Evolutionary conservation across 2,329 filamentous ascomycete genomes (phyloP), one percentile per base, ranked within the genome.

Genomic region (Alternaria gaisen): DNA sequence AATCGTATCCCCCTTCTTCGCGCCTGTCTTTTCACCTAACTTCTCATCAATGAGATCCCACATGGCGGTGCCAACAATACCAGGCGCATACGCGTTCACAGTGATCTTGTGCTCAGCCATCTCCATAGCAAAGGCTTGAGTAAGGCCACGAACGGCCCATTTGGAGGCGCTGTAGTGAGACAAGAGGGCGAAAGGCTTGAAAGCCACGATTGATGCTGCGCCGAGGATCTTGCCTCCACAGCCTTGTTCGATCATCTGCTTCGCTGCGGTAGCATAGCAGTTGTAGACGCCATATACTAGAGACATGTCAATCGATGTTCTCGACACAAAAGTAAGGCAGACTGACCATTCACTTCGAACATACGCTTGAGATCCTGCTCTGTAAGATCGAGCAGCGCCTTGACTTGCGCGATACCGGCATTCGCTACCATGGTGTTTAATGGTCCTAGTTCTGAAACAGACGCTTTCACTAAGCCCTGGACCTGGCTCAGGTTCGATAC

Each of bases 31-130:
- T 71, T 85, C 81, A 0, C 83, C 86, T 32, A 90, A 63, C 58
- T 84, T 84, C 63, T 86, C 84, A 61, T 91, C 89, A 55, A 91
- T 90, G 2, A 86, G 71, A 46, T 90, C 88, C 88, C 88, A 91
- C 88, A 91, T 91, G 0, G 82, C 80, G 0, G 88, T 90, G 0
- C 84, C 87, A 0, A 91, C 87, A 48, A 91, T 89, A 0, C 89
- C 89, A 0, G 89, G 89, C 0, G 87, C 88, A 68, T 90, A 91
- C 0, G 85, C 84, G 66, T 91, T 91, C 20, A 85, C 88, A 0
- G 86, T 90, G 72, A 91, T 91, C 59, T 86, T 81, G 71, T 91
- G 84, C 47, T 79, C 75, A 0, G 88, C 88, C 76, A 90, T 81
- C 63, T 90, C 88, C 83, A 89, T 87, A 1, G 89, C 88, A 64